phyloP scores from a whole-genome alignment of 108 stramenopile genomes.

The Cylindrotheca fusiformis region DNA sequence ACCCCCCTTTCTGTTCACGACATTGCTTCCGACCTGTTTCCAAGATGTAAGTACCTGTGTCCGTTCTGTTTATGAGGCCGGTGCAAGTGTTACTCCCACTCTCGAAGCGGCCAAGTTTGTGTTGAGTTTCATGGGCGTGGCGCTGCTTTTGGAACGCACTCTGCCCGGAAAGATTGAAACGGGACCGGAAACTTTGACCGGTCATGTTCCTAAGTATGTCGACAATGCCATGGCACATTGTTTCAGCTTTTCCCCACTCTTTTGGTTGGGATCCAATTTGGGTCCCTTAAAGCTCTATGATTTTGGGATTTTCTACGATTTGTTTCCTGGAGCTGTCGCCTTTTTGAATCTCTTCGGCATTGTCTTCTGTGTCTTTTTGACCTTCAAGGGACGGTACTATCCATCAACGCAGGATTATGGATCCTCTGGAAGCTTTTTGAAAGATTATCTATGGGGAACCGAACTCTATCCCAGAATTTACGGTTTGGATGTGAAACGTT shows the following conservation, averaged over 20 bases:
- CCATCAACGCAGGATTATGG: constrained; percentile 91
- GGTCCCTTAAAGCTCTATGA: constrained; percentile 18
- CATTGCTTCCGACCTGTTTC: constrained; percentile 35
- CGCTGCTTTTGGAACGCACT: constrained; percentile 68
- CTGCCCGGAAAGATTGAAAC: constrained; percentile 73
- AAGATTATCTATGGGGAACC: constrained; percentile 99
- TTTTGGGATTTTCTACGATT: constrained; percentile 71
- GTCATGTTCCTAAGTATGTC: constrained; percentile 54
- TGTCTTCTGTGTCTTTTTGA: constrained; percentile 80
- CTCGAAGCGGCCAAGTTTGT: constrained; percentile 23
- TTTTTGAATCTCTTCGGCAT: constrained; percentile 92
- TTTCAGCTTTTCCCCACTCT: constrained; percentile 33
- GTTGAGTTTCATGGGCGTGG: constrained; percentile 66
- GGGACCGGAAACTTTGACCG: constrained; percentile 54
- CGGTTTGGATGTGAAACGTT: constrained; percentile 95
- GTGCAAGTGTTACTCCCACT: constrained; percentile 42
- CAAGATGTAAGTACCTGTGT: constrained; percentile 25
- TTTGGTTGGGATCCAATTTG: constrained; percentile 46
- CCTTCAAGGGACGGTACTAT: constrained; percentile 82
- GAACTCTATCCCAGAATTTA: constrained; percentile 96
- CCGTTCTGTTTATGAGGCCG: constrained; percentile 23
- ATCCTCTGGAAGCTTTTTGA: constrained; percentile 71
- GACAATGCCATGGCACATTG: constrained; percentile 62
- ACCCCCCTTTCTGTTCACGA: constrained; percentile 40
- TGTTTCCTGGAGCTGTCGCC: constrained; percentile 55